These are phyloP conservation scores for Colletotrichum zoysiae DNA, from an alignment of 2,329 filamentous ascomycete genomes.

Conservation along the genomic window DNA sequence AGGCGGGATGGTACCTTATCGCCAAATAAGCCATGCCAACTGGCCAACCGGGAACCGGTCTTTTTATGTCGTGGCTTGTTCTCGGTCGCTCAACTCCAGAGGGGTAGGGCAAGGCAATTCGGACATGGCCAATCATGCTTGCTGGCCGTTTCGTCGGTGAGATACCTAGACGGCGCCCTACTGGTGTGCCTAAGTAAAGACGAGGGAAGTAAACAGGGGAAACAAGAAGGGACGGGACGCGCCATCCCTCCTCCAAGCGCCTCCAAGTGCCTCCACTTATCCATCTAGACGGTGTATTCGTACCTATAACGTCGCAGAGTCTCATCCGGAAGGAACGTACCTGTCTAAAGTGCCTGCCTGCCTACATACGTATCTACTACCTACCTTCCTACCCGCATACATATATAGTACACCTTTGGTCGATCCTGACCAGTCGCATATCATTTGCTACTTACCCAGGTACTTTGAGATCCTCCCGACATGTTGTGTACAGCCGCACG, in stretches of 20 bases:
- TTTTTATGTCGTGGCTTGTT: background rate
- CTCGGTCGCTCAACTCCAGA: background rate
- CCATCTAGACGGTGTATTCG: background rate
- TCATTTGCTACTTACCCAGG: background rate
- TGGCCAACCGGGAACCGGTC: background rate
- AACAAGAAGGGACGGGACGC: conserved; percentile 22
- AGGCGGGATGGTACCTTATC: background rate
- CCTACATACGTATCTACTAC: background rate
- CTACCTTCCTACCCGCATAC: background rate
- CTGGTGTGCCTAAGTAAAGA: background rate
- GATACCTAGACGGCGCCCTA: background rate
- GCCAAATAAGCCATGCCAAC: background rate
- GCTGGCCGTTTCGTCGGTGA: background rate
- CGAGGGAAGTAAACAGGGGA: conserved; percentile 7
- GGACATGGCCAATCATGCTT: conserved; percentile 1
- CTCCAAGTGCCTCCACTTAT: background rate
- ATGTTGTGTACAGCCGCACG: background rate
- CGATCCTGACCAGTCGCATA: conserved; percentile 1
- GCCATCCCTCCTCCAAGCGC: conserved; percentile 1
- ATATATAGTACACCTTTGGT: background rate
- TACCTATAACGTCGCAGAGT: background rate
- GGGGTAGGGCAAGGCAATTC: background rate
- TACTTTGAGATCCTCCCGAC: background rate
- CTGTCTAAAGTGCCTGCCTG: background rate
- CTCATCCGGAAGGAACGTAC: background rate